phyloP scores from a whole-genome alignment of 1,284 basidiomycete genomes.

The Vanrija humicola region DNA sequence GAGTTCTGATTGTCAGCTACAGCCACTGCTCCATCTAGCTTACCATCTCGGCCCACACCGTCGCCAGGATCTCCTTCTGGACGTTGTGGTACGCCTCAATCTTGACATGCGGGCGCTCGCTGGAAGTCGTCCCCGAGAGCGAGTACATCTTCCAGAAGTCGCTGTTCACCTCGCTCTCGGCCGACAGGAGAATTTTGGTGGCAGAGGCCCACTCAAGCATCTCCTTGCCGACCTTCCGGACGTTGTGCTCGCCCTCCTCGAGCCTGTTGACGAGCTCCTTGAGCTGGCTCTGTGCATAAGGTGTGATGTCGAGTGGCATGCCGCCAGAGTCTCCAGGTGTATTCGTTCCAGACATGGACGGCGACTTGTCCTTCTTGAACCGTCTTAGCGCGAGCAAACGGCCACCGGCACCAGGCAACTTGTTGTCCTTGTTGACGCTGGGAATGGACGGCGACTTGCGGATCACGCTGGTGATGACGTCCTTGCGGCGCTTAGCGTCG shows the following conservation, averaged over 20 bases:
- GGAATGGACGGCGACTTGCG: slow-evolving; percentile 22
- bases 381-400: slow-evolving; percentile 31
- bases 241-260: slow-evolving; percentile 35
- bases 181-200: slow-evolving; percentile 32
- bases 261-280: slow-evolving; percentile 32
- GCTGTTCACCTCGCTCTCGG: slow-evolving; percentile 30
- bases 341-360: not conserved
- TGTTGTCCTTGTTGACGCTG: slow-evolving; percentile 8
- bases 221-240: slow-evolving; percentile 40
- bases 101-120: slow-evolving; percentile 35
- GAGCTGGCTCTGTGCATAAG: slow-evolving; percentile 23
- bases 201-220: slow-evolving; percentile 37
- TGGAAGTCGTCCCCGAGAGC: slow-evolving; percentile 27
- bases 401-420: slow-evolving; percentile 5
- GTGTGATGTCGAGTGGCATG: slow-evolving; percentile 21
- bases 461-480: slow-evolving; percentile 63
- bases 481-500: slow-evolving; percentile 75
- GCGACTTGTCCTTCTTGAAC: slow-evolving; percentile 42
- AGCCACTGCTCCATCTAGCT: slow-evolving; percentile 10
- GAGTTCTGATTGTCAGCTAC: slow-evolving; percentile 24
- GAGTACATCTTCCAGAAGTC: slow-evolving; percentile 37
- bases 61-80: slow-evolving; percentile 31
- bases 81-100: slow-evolving; percentile 40
- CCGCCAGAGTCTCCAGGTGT: not conserved
- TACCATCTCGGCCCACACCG: slow-evolving; percentile 40